A percentile compares a stretch with the other conserved stretches of the same genome.
Evolutionary conservation across 2,329 filamentous ascomycete species (phyloP).

Genomic region (Alternaria conjuncta): DNA sequence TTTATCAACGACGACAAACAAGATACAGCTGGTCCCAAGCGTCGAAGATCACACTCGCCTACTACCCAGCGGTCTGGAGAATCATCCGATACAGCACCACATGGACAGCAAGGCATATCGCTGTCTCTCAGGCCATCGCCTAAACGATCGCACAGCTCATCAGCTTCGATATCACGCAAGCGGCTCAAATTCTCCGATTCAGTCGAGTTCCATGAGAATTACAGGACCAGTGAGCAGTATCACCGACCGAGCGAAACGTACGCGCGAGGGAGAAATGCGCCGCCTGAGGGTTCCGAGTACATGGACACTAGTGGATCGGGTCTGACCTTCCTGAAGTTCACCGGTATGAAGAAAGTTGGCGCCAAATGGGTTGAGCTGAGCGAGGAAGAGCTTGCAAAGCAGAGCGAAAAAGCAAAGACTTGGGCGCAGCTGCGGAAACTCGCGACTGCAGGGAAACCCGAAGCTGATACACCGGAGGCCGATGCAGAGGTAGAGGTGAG

Average conservation of each 20-base stretch:
- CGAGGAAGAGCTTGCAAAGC: slow-evolving; percentile 20
- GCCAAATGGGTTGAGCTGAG: slow-evolving; percentile 30
- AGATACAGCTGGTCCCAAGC: slow-evolving; percentile 8
- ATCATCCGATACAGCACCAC: not conserved
- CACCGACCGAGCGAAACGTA: slow-evolving; percentile 28
- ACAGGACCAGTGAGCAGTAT: slow-evolving; percentile 21
- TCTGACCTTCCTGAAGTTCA: slow-evolving; percentile 30
- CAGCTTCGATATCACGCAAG: slow-evolving; percentile 17
- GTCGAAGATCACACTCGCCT: slow-evolving; percentile 12
- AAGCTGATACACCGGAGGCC: not conserved
- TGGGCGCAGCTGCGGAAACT: not conserved
- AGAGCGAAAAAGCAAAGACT: not conserved
- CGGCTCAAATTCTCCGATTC: slow-evolving; percentile 27
- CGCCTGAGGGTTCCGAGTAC: slow-evolving; percentile 29
- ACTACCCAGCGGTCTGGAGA: not conserved
- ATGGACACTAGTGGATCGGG: slow-evolving; percentile 37
- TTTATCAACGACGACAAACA: not conserved
- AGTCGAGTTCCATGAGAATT: slow-evolving; percentile 26
- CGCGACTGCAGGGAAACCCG: not conserved
- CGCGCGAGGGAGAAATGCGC: slow-evolving; percentile 34
- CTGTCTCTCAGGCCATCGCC: slow-evolving; percentile 9
- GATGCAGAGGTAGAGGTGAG: not conserved
- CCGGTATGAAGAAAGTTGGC: slow-evolving; percentile 30
- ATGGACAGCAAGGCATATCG: not conserved
- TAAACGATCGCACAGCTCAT: slow-evolving; percentile 10